Conservation (phyloP, 352 stramenopile genomes). For the Phytophthora boehmeriae region DNA sequence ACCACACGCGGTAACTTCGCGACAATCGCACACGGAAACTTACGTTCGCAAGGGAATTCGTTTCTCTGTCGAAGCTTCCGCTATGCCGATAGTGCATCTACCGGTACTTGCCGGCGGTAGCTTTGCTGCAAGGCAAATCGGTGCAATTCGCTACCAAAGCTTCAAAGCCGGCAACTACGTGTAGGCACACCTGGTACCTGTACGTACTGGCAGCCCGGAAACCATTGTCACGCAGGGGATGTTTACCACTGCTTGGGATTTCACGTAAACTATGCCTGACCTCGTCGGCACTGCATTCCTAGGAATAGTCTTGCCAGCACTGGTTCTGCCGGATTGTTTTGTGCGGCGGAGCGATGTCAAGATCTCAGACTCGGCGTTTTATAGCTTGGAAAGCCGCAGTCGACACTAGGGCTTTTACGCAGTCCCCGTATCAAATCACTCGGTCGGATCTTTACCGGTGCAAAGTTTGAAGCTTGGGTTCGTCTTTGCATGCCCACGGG, state of each 20-base stretch:
- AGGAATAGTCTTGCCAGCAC: neutral
- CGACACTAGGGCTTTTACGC: conserved; percentile 5
- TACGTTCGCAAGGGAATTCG: neutral
- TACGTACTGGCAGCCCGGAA: neutral
- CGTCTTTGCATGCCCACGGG: conserved; percentile 18
- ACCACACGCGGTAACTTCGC: neutral
- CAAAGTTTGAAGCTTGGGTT: conserved; percentile 25
- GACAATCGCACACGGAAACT: neutral
- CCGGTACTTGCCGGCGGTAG: neutral
- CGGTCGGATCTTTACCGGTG: conserved; percentile 13
- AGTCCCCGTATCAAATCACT: conserved; percentile 2
- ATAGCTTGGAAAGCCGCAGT: neutral
- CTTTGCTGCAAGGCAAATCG: neutral
- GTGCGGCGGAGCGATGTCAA: neutral
- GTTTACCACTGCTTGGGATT: neutral
- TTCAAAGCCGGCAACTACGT: no score
- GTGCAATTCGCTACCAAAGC: no score
- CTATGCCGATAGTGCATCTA: no score
- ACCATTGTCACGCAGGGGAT: neutral
- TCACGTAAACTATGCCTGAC: neutral
- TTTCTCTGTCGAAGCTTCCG: neutral
- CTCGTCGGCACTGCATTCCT: neutral
- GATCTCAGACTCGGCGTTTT: neutral
- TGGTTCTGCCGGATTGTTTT: neutral
- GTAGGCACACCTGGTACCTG: no score